Base-by-base conservation (phyloP, 2,329 filamentous ascomycete genomes). In the Hypoxylon sp. region DNA sequence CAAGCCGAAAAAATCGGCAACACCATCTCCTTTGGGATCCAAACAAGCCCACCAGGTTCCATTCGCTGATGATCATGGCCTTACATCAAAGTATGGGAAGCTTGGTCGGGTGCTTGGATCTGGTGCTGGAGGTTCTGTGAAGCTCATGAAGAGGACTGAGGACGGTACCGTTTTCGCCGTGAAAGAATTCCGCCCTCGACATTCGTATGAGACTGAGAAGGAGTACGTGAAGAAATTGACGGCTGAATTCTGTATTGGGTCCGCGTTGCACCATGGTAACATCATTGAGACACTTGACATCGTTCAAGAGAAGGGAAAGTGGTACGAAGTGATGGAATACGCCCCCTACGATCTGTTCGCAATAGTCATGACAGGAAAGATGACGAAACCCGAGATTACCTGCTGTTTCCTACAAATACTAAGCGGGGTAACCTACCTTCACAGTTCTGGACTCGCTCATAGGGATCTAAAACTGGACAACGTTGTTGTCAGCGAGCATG, bases 291-390 rank as follows among this genome's bases (percentile, higher is more conserved):
- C 96, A 0, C 87, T 99, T 72, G 96, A 99, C 80, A 97, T 99
- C 70, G 89, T 99, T 10, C 93, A 97, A 73, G 96, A 99, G 81
- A 96, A 95, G 80, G 90, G 89, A 56, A 94, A 92, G 72, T 99
- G 96, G 94, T 99, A 94, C 77, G 95, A 98, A 77, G 96, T 99
- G 46, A 99, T 99, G 96, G 96, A 99, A 78, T 99, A 97, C 77
- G 96, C 95, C 10, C 96, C 96, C 0, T 99, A 86, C 77, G 96
- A 99, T 79, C 86, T 99, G 31, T 99, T 99, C 79, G 96, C 96
- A 11, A 97, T 97, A 72, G 96, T 99, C 73, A 99, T 99, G 96
- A 98, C 96, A 0, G 96, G 96, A 37, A 97, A 94, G 82, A 99
- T 99, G 96, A 89, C 89, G 44, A 90, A 94, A 66, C 92, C 97